Evolutionary conservation across 169 alveolate genomes (phyloP).

Genomic region (Perkinsus chesapeaki): DNA sequence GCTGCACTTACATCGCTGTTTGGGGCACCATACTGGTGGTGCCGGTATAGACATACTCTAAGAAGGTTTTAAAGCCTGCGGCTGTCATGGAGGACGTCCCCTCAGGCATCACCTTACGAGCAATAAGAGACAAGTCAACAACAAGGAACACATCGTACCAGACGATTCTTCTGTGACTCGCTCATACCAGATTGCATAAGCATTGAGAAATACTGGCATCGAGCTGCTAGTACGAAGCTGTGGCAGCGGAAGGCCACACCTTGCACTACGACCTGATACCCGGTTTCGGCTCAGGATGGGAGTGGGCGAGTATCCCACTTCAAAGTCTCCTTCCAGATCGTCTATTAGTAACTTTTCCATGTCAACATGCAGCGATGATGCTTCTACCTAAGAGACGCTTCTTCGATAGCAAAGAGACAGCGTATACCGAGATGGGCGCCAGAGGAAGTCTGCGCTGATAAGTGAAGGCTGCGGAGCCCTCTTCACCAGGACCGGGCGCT

Average conservation of each 20-base stretch:
- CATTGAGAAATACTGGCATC: neutral
- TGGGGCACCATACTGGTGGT: neutral
- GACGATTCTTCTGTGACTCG: neutral
- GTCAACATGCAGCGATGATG: neutral
- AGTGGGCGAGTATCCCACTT: neutral
- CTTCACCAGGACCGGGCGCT: neutral
- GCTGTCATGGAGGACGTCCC: neutral
- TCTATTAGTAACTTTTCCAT: neutral
- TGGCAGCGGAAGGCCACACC: neutral
- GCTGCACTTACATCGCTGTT: neutral
- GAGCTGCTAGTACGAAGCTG: neutral
- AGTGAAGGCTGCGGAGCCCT: neutral
- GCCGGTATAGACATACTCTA: neutral
- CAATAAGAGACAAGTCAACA: neutral
- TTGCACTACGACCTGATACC: neutral
- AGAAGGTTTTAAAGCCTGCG: neutral
- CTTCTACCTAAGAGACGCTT: neutral
- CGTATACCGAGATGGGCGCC: neutral
- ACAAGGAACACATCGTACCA: neutral
- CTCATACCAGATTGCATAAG: neutral
- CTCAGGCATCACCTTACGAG: neutral
- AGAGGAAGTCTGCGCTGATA: neutral
- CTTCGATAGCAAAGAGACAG: neutral
- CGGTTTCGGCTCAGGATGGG: neutral
- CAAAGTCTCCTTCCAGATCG: neutral